A percentile compares a stretch with the other conserved stretches of the same genome.
phyloP scores from a whole-genome alignment of 2,329 filamentous ascomycete genomes.

The Trichoderma sp. region DNA sequence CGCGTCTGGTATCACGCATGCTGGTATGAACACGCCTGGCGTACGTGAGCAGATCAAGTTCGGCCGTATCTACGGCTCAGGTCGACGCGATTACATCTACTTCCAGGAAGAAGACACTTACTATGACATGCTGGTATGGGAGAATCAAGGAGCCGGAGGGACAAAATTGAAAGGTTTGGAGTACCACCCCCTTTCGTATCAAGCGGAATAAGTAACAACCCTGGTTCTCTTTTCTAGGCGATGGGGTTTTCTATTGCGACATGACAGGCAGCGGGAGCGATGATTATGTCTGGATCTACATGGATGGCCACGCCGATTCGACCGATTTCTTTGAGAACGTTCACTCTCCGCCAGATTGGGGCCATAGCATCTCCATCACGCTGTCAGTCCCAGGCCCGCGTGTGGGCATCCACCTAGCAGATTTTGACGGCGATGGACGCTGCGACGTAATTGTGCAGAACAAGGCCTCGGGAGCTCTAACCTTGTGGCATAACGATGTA shows the following conservation, averaged over 20 bases:
- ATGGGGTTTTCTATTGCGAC: background rate
- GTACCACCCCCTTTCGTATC: too few relatives aligned
- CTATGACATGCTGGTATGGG: background rate
- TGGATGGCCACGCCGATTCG: background rate
- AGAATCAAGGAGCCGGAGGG: background rate
- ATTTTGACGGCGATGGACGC: background rate
- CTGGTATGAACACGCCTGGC: background rate
- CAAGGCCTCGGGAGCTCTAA: background rate
- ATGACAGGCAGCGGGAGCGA: conserved; percentile 1
- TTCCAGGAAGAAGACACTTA: background rate
- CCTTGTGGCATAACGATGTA: background rate
- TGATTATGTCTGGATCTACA: background rate
- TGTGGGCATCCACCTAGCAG: background rate
- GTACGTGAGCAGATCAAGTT: background rate
- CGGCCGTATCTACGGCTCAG: conserved; percentile 1
- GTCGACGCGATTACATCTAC: background rate
- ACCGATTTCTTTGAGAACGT: conserved; percentile 1
- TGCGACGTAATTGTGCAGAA: background rate
- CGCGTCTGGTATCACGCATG: background rate
- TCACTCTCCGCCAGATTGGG: background rate
- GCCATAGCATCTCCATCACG: background rate
- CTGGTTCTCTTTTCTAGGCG: background rate
- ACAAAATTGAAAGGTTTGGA: background rate
- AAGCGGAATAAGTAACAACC: background rate
- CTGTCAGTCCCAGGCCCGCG: background rate